A percentile compares a stretch with the other conserved stretches of the same genome.
Evolutionary conservation across 352 stramenopile genomes (phyloP).

Genomic region (Phytophthora ohioensis): DNA sequence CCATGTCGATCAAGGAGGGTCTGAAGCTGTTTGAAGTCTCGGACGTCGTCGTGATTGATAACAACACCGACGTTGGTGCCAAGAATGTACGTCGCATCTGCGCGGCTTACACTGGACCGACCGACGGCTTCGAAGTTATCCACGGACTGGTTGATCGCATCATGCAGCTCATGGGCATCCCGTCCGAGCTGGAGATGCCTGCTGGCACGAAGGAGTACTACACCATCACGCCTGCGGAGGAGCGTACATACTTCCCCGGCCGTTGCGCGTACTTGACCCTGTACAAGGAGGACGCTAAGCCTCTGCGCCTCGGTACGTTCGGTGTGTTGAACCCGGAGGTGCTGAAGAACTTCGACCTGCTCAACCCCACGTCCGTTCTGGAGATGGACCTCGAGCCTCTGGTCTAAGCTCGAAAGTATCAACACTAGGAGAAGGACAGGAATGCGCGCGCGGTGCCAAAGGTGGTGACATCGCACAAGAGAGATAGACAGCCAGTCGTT

Average conservation of each 20-base stretch:
- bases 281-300: constrained; percentile 68
- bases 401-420: constrained; percentile 73
- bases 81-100: constrained; percentile 96
- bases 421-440: constrained; percentile 26
- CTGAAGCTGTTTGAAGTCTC: constrained; percentile 99
- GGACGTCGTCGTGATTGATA: constrained; percentile 98
- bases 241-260: constrained; percentile 95
- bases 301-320: constrained; percentile 94
- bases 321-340: constrained; percentile 99
- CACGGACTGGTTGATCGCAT: constrained; percentile 99
- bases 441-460: constrained; percentile 10
- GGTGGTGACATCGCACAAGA: constrained; percentile 13
- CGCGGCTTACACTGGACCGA: constrained; percentile 97
- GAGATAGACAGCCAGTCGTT: constrained; percentile 35
- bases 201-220: constrained; percentile 81
- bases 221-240: constrained; percentile 66
- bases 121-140: constrained; percentile 99
- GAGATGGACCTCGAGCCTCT: constrained; percentile 99
- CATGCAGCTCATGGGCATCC: constrained; percentile 97
- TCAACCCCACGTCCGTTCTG: constrained; percentile 96
- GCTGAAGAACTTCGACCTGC: constrained; percentile 97
- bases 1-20: constrained; percentile 95
- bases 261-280: constrained; percentile 97
- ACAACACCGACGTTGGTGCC: constrained; percentile 93
- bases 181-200: constrained; percentile 71